Percentiles rank a stretch among this genome's conserved stretches.
phyloP scores from a whole-genome alignment of 768 basidiomycete species.

The Austroboletus festivus region DNA sequence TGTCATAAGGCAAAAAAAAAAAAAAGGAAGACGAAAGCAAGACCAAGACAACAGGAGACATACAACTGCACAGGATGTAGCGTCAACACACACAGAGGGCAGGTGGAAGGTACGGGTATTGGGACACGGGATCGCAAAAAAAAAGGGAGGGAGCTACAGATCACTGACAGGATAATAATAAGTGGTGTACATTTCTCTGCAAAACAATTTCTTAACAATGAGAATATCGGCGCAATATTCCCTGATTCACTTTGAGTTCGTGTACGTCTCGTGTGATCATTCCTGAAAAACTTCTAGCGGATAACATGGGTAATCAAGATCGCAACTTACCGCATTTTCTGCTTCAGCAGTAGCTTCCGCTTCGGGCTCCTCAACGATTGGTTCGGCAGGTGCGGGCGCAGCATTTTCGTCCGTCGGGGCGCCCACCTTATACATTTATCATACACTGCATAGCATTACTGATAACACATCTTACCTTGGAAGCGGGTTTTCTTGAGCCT shows the following conservation, averaged over 20 bases:
- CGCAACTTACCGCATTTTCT: constrained; percentile 27
- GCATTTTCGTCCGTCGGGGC: constrained; percentile 38
- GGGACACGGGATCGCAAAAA: constrained; percentile 4
- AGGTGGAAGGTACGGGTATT: constrained; percentile 16
- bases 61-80: constrained; percentile 22
- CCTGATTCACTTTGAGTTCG: constrained; percentile 11
- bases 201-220: constrained; percentile 13
- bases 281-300: constrained; percentile 9
- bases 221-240: constrained; percentile 14
- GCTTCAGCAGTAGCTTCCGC: constrained; percentile 40
- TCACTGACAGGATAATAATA: constrained; percentile 34
- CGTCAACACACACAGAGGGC: constrained; percentile 6
- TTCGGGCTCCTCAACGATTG: constrained; percentile 58
- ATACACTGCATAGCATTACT: background rate
- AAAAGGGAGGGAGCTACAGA: constrained; percentile 22
- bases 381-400: constrained; percentile 37
- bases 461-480: constrained; percentile 42
- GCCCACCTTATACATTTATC: constrained; percentile 26
- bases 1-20: constrained; percentile 5
- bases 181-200: constrained; percentile 34
- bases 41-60: constrained; percentile 23
- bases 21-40: constrained; percentile 17
- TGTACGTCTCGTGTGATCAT: constrained; percentile 17
- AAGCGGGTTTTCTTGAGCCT: constrained; percentile 60
- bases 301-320: constrained; percentile 1